These are phyloP conservation scores for Penicillium sp. DNA, from an alignment of 2,329 filamentous ascomycete genomes.

Conservation along the genomic window DNA sequence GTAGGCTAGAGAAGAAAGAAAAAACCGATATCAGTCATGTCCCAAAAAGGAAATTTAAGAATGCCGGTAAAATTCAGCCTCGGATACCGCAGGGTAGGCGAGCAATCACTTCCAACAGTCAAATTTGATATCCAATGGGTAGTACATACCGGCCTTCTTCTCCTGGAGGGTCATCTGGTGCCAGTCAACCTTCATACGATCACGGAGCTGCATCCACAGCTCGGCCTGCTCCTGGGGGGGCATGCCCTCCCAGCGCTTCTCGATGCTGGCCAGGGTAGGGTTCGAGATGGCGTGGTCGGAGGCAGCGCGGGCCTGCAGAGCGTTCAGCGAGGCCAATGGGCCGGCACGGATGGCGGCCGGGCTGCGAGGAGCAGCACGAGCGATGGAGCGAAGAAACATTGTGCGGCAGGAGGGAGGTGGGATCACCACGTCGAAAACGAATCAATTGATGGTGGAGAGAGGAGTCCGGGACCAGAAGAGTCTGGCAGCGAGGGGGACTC, in stretches of 20 bases:
- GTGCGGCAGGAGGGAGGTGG: conserved; percentile 35
- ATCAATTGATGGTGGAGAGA: conserved; percentile 30
- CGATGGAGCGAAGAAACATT: conserved; percentile 51
- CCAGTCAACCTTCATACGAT: conserved; percentile 99
- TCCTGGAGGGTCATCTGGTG: conserved; percentile 91
- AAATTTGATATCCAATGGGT: background rate
- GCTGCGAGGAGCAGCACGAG: conserved; percentile 48
- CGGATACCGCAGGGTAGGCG: conserved; percentile 22
- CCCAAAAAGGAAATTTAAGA: background rate
- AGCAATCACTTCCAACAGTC: background rate
- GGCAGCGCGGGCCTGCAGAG: conserved; percentile 57
- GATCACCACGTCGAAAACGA: conserved; percentile 29
- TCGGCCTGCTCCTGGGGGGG: conserved; percentile 99
- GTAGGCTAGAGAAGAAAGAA: conserved; percentile 68
- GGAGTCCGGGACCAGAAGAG: conserved; percentile 24
- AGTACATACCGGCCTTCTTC: conserved; percentile 94
- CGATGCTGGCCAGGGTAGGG: conserved; percentile 95
- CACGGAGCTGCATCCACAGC: conserved; percentile 96
- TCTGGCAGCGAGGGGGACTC: conserved; percentile 18
- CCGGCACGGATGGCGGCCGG: conserved; percentile 41
- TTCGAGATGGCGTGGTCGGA: conserved; percentile 94
- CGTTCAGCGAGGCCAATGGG: conserved; percentile 42
- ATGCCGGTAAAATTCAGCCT: conserved; percentile 9
- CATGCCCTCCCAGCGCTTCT: conserved; percentile 99
- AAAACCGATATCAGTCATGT: conserved; percentile 26